phyloP scores from a whole-genome alignment of 1,284 basidiomycete species.

The Pisolithus thermaeus region DNA sequence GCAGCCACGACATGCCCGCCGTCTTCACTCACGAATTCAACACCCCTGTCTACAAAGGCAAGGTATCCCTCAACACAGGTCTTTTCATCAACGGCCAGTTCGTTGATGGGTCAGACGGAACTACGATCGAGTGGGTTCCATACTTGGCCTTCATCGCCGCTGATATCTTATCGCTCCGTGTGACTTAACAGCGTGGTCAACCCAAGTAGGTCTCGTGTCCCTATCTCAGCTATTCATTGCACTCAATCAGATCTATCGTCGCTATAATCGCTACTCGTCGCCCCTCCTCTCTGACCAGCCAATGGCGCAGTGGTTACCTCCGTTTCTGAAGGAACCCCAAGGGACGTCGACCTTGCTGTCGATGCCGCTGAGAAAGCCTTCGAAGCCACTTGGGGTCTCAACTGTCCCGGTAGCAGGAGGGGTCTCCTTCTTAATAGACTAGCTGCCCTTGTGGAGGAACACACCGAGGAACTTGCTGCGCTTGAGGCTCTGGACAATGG shows the following conservation, averaged over 20 bases:
- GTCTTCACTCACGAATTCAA: slow-evolving; percentile 59
- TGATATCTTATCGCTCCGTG: slow-evolving; percentile 2
- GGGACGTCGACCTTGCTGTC: slow-evolving; percentile 77
- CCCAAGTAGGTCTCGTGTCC: slow-evolving; percentile 42
- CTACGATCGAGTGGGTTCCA: slow-evolving; percentile 59
- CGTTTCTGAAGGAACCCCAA: slow-evolving; percentile 61
- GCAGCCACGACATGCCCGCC: slow-evolving; percentile 33
- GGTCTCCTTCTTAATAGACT: slow-evolving; percentile 50
- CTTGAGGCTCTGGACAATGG: slow-evolving; percentile 55
- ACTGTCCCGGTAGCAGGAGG: slow-evolving; percentile 43
- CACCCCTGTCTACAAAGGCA: slow-evolving; percentile 64
- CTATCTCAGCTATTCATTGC: background rate
- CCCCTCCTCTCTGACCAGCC: slow-evolving; percentile 27
- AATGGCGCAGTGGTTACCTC: slow-evolving; percentile 67
- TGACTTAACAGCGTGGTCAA: slow-evolving; percentile 59
- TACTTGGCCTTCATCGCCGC: background rate
- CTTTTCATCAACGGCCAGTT: slow-evolving; percentile 84
- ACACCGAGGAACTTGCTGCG: slow-evolving; percentile 57
- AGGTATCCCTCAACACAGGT: slow-evolving; percentile 63
- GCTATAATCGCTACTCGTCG: background rate
- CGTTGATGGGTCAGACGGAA: slow-evolving; percentile 57
- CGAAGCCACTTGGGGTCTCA: slow-evolving; percentile 54
- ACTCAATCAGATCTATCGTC: background rate
- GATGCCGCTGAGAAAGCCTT: slow-evolving; percentile 72
- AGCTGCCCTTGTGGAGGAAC: slow-evolving; percentile 53